Evolutionary conservation across 1,284 basidiomycete species (phyloP), one percentile per base, ranked within the genome.

Genomic region (Anthracocystis setariae): DNA sequence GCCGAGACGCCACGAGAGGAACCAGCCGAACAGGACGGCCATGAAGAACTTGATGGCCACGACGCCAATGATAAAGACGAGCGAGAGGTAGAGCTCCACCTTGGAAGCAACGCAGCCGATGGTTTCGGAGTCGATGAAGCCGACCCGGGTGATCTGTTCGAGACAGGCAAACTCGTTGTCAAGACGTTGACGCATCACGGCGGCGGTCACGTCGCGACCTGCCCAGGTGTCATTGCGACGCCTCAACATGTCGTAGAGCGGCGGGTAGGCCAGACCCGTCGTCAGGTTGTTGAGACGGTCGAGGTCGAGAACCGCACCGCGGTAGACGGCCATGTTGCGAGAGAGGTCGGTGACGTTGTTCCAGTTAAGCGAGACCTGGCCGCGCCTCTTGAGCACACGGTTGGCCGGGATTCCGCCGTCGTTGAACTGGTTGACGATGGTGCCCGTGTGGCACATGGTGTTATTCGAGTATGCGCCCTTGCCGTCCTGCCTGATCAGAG

Each of bases 1-100:
- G 51, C 95, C 95, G 40, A 99, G 87, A 79, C 89, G 89, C 91
- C 92, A 94, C 21, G 92, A 93, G 81, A 93, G 89, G 87, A 97
- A 98, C 95, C 95, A 99, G 39, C 92, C 88, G 84, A 98, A 99
- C 82, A 93, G 87, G 77, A 98, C 91, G 40, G 96, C 95, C 93
- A 98, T 95, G 75, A 88, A 86, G 86, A 98, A 99, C 67, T 94
- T 93, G 84, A 97, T 94, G 55, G 88, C 87, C 57, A 98, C 95
- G 62, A 97, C 94, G 64, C 95, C 96, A 70, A 97, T 90, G 83
- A 99, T 98, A 88, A 98, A 96, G 74, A 95, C 89, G 76, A 98
- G 89, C 46, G 95, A 97, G 57, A 97, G 87, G 83, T 95, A 96
- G 62, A 98, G 90, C 40, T 98, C 94, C 65, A 97, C 90, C 65